Evolutionary conservation across 768 basidiomycete genomes (phyloP).

Genomic region (Phylloporus rhodoxanthus): DNA sequence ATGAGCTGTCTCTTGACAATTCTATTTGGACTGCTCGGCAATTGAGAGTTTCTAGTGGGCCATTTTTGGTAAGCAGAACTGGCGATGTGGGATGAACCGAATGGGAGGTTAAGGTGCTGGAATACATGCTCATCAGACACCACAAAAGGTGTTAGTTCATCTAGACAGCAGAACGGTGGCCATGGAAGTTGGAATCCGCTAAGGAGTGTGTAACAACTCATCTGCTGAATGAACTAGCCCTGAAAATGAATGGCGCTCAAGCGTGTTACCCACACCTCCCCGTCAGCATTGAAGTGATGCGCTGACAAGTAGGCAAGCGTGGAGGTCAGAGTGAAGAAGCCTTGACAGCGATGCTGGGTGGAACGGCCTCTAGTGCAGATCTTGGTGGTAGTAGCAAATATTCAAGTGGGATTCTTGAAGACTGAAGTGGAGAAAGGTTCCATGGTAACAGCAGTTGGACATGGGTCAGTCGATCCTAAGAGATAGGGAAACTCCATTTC

Average conservation of each 20-base stretch:
- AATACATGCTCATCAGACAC: conserved; percentile 81
- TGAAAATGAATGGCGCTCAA: conserved; percentile 90
- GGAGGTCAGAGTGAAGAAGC: conserved; percentile 78
- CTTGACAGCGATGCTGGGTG: conserved; percentile 68
- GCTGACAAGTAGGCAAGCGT: conserved; percentile 73
- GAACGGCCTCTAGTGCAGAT: conserved; percentile 80
- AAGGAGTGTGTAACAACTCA: conserved; percentile 44
- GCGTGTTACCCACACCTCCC: conserved; percentile 81
- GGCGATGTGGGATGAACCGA: conserved; percentile 68
- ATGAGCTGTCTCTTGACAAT: conserved; percentile 43
- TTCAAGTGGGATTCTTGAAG: conserved; percentile 82
- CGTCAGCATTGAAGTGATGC: conserved; percentile 67
- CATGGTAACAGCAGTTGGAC: not conserved
- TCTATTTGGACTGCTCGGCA: conserved; percentile 43
- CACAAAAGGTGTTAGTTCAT: conserved; percentile 84
- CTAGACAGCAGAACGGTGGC: conserved; percentile 85
- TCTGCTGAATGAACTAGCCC: conserved; percentile 88
- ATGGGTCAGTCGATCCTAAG: conserved; percentile 53
- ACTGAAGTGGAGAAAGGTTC: conserved; percentile 54
- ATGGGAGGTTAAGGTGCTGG: conserved; percentile 74
- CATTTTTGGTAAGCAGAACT: conserved; percentile 72
- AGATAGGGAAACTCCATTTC: conserved; percentile 71
- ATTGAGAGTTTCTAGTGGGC: conserved; percentile 69
- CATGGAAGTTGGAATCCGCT: conserved; percentile 75
- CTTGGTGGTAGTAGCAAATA: conserved; percentile 88